phyloP scores from a whole-genome alignment of 495 filamentous ascomycete species.

The Penicillium pancosmium region DNA sequence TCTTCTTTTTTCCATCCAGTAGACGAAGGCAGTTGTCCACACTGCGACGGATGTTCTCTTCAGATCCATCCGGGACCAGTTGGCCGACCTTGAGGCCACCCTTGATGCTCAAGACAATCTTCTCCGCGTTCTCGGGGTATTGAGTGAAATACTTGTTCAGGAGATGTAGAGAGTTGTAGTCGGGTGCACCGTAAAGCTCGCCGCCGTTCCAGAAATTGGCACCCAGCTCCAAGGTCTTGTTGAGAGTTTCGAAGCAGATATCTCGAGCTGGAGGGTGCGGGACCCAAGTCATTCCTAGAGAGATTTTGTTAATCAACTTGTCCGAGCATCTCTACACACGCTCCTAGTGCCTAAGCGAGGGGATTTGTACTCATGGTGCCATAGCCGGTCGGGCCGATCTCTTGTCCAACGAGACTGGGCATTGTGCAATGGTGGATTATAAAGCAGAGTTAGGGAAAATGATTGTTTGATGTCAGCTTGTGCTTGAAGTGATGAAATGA shows the following conservation, averaged over 20 bases:
- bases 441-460: too few species aligned
- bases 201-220: slow-evolving; percentile 81
- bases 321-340: neutral
- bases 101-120: slow-evolving; percentile 64
- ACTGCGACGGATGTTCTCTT: slow-evolving; percentile 62
- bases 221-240: slow-evolving; percentile 64
- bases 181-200: slow-evolving; percentile 75
- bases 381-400: slow-evolving; percentile 50
- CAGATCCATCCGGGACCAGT: slow-evolving; percentile 56
- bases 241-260: slow-evolving; percentile 68
- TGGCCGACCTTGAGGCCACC: slow-evolving; percentile 46
- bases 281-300: slow-evolving; percentile 75
- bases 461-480: too few species aligned
- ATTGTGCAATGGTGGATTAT: slow-evolving; percentile 24
- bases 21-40: slow-evolving; percentile 63
- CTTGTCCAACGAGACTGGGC: slow-evolving; percentile 45
- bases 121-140: slow-evolving; percentile 62
- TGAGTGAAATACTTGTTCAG: slow-evolving; percentile 61
- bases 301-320: neutral
- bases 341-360: neutral
- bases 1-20: slow-evolving; percentile 72
- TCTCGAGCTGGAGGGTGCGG: slow-evolving; percentile 56
- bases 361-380: slow-evolving; percentile 47
- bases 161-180: slow-evolving; percentile 65
- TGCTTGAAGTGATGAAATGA: too few species aligned